Percentiles rank a stretch among this genome's conserved stretches.
Conservation (phyloP, 495 filamentous ascomycete species). For the Lepraria neglecta region DNA sequence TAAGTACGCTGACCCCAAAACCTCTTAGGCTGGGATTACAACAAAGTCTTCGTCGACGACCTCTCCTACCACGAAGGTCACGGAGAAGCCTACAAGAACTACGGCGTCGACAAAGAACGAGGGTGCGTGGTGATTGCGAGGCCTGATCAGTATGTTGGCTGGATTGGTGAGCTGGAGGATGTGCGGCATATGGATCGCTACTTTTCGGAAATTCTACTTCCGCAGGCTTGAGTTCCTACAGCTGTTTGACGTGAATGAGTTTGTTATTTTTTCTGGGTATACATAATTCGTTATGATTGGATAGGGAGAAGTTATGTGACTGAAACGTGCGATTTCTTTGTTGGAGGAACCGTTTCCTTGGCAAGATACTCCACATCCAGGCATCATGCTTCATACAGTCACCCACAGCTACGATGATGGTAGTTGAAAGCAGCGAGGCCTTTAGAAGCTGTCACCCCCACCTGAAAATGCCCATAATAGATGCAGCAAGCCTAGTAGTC, state of each 20-base stretch:
- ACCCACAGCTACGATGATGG: no score
- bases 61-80: slow-evolving; percentile 51
- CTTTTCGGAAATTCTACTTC: slow-evolving; percentile 23
- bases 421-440: no score
- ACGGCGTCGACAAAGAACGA: slow-evolving; percentile 51
- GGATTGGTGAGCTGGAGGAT: slow-evolving; percentile 52
- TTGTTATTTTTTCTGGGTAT: not conserved
- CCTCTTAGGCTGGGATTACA: slow-evolving; percentile 42
- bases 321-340: not conserved
- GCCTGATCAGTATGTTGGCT: slow-evolving; percentile 63
- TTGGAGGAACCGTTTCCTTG: not conserved
- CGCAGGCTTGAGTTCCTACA: slow-evolving; percentile 5
- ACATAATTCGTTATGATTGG: not conserved
- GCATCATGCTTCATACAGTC: not conserved
- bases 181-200: slow-evolving; percentile 39
- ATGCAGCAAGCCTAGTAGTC: no score
- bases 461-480: no score
- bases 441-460: no score
- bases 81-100: slow-evolving; percentile 57
- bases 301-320: not conserved
- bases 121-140: slow-evolving; percentile 57
- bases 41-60: slow-evolving; percentile 61
- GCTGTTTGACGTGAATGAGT: not conserved
- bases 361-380: not conserved
- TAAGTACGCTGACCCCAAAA: no score